A percentile compares a stretch with the other conserved stretches of the same genome.
Conservation (phyloP, 352 stramenopile species). For the Pythium diclinum region DNA sequence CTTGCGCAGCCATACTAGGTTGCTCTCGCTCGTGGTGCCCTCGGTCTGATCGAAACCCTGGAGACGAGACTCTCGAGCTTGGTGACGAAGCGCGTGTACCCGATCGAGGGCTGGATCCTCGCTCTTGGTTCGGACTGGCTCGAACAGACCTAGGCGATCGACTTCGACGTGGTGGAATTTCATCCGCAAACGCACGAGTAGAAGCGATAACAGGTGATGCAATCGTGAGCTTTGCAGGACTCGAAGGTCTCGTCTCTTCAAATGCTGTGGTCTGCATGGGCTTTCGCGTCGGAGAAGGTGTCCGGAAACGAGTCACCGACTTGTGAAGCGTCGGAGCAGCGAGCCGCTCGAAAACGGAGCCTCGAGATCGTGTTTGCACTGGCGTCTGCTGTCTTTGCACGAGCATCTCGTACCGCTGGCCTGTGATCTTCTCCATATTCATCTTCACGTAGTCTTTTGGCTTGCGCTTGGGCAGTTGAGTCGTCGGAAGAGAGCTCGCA, state of each 20-base stretch:
- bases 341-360: slow-evolving; percentile 48
- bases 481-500: slow-evolving; percentile 25
- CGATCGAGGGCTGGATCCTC: neutral
- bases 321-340: slow-evolving; percentile 21
- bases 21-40: slow-evolving; percentile 7
- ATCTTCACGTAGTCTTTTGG: slow-evolving; percentile 53
- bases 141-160: neutral
- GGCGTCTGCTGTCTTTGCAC: neutral
- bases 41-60: slow-evolving; percentile 13
- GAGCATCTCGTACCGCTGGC: slow-evolving; percentile 24
- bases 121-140: slow-evolving; percentile 4
- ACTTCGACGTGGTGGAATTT: neutral
- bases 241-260: neutral
- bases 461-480: slow-evolving; percentile 19
- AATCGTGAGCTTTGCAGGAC: slow-evolving; percentile 4
- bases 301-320: slow-evolving; percentile 17
- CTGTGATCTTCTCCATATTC: slow-evolving; percentile 55
- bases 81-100: slow-evolving; percentile 8
- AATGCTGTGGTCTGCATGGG: neutral
- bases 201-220: slow-evolving; percentile 2
- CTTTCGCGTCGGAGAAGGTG: slow-evolving; percentile 12
- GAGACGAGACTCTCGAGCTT: slow-evolving; percentile 17
- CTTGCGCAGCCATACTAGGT: slow-evolving; percentile 38
- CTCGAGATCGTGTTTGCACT: neutral
- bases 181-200: neutral